A percentile compares a stretch with the other conserved stretches of the same genome.
Conservation (phyloP, 139 green algal genomes). For the Chlorella ohadii region DNA sequence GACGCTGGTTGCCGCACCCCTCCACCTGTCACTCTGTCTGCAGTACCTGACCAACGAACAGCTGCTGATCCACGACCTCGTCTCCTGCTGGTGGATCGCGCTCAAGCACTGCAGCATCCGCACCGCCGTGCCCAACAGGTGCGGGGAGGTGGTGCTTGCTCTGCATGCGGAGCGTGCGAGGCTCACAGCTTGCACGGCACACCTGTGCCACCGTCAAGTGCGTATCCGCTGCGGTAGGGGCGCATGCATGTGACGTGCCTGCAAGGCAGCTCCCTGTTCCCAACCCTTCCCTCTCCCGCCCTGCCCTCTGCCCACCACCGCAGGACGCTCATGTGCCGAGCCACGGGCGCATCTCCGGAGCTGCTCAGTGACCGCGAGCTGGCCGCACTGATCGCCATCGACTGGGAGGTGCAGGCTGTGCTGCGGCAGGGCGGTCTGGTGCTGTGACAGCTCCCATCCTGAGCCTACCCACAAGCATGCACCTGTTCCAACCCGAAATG, state of each 20-base stretch:
- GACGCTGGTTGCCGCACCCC: too few relatives aligned
- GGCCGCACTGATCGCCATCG: constrained; percentile 31
- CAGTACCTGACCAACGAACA: constrained; percentile 25
- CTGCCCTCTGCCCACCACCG: not conserved
- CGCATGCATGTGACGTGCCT: not conserved
- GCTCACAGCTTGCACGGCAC: not conserved
- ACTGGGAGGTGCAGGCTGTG: constrained; percentile 47
- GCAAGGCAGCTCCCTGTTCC: too few relatives aligned
- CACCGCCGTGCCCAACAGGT: constrained; percentile 51
- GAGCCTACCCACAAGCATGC: too few relatives aligned
- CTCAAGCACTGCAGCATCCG: constrained; percentile 49
- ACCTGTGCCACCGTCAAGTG: too few relatives aligned
- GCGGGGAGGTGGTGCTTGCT: not conserved
- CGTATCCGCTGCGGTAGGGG: too few relatives aligned
- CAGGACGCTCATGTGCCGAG: constrained; percentile 42
- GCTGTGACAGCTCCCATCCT: not conserved
- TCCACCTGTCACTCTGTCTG: not conserved
- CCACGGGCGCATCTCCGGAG: constrained; percentile 25
- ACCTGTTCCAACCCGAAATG: too few relatives aligned
- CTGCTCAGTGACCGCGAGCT: constrained; percentile 43
- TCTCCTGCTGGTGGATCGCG: constrained; percentile 52
- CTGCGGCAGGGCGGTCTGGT: constrained; percentile 34
- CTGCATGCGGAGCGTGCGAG: too few relatives aligned
- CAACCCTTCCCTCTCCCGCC: not conserved
- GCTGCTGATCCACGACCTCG: constrained; percentile 44